Evolutionary conservation across 139 green algal genomes (phyloP).

Genomic region (Nannochloris sp.): DNA sequence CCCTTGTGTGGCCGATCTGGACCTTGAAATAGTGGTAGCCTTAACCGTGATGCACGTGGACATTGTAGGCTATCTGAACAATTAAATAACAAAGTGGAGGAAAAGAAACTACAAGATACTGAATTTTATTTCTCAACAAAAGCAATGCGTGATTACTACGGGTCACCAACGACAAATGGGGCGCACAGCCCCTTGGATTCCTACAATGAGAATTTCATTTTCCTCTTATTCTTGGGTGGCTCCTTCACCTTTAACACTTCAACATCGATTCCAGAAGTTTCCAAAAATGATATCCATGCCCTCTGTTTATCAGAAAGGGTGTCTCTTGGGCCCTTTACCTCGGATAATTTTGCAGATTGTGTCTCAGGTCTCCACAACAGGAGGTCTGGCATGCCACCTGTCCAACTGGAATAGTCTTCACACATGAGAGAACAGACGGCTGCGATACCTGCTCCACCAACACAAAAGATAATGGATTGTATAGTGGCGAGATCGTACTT

Average conservation of each 20-base stretch:
- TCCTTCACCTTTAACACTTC: slow-evolving; percentile 47
- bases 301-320: slow-evolving; percentile 69
- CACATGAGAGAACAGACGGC: slow-evolving; percentile 63
- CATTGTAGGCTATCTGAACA: too few species aligned
- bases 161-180: too few species aligned
- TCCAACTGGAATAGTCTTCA: slow-evolving; percentile 55
- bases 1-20: too few species aligned
- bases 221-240: slow-evolving; percentile 6
- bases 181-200: too few species aligned
- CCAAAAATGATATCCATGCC: slow-evolving; percentile 59
- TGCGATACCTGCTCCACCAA: slow-evolving; percentile 56
- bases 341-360: slow-evolving; percentile 31
- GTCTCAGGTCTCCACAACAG: slow-evolving; percentile 60
- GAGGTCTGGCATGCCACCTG: slow-evolving; percentile 76
- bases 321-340: slow-evolving; percentile 70
- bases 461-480: slow-evolving; percentile 54
- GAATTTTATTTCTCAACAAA: too few species aligned
- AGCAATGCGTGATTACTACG: too few species aligned
- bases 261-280: slow-evolving; percentile 32
- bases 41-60: too few species aligned
- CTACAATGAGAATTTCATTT: neutral
- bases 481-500: slow-evolving; percentile 48
- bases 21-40: too few species aligned
- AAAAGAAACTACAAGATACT: too few species aligned
- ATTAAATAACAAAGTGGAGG: too few species aligned